Conservation (phyloP, 768 basidiomycete genomes). For the Russula olivacea region DNA sequence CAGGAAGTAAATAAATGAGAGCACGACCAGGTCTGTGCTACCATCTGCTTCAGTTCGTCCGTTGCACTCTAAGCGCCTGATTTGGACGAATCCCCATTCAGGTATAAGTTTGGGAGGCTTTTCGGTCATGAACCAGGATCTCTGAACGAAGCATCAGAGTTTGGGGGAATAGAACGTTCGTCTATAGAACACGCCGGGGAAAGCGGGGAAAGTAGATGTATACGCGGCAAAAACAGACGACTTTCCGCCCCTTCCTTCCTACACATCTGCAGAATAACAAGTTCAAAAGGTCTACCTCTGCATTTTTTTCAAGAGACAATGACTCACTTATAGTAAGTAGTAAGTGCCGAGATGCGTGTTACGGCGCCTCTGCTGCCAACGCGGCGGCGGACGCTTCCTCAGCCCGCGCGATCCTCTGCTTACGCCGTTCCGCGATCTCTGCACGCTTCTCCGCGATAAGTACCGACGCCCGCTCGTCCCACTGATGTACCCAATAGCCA, state of each 20-base stretch:
- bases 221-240: not conserved
- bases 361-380: constrained; percentile 12
- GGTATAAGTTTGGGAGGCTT: too few species aligned
- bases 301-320: not conserved
- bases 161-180: not conserved
- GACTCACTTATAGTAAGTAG: not conserved
- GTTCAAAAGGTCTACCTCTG: not conserved
- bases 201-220: not conserved
- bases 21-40: not conserved
- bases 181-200: not conserved
- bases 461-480: constrained; percentile 57
- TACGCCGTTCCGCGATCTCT: constrained; percentile 51
- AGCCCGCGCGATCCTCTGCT: constrained; percentile 31
- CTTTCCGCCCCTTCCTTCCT: too few species aligned
- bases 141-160: not conserved
- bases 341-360: not conserved
- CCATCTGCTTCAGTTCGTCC: not conserved
- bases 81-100: not conserved
- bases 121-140: not conserved
- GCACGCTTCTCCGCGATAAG: constrained; percentile 59
- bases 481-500: constrained; percentile 70
- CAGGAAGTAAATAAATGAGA: not conserved
- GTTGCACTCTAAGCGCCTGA: not conserved
- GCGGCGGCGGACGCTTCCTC: constrained; percentile 28
- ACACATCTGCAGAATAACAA: not conserved